Percentiles rank a stretch among this genome's conserved stretches.
Evolutionary conservation across 345 rosid species (phyloP).

Genomic region (Syzygium grande): DNA sequence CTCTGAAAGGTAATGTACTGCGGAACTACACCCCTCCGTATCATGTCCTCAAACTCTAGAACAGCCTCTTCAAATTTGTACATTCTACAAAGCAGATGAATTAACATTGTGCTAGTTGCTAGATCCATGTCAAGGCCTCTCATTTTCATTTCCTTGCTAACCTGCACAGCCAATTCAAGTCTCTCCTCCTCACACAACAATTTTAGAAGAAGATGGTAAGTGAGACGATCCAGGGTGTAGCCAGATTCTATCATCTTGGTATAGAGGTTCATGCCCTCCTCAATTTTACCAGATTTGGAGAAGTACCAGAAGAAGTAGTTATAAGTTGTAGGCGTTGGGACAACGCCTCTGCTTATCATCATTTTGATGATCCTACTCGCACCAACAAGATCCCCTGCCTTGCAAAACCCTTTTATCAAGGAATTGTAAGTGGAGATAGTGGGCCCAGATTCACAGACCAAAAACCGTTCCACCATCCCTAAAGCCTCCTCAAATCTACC

Average conservation of each 20-base stretch:
- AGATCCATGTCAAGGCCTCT: constrained; percentile 70
- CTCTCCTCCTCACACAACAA: constrained; percentile 72
- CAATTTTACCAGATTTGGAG: constrained; percentile 43
- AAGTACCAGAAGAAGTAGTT: constrained; percentile 73
- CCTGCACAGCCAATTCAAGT: constrained; percentile 55
- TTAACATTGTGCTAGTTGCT: constrained; percentile 54
- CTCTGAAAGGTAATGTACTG: constrained; percentile 66
- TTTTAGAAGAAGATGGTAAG: constrained; percentile 76
- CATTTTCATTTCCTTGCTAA: constrained; percentile 68
- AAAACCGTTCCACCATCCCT: constrained; percentile 63
- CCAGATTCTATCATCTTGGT: constrained; percentile 74
- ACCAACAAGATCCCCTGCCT: constrained; percentile 58
- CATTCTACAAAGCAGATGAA: constrained; percentile 56
- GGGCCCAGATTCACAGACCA: constrained; percentile 60
- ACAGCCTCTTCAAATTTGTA: constrained; percentile 66
- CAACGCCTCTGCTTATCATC: constrained; percentile 62
- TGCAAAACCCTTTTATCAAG: constrained; percentile 66
- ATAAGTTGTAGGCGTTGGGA: constrained; percentile 67
- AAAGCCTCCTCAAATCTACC: constrained; percentile 63
- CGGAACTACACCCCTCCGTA: constrained; percentile 65
- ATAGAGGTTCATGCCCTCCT: constrained; percentile 72
- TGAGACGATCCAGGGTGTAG: constrained; percentile 51
- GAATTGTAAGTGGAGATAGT: constrained; percentile 71
- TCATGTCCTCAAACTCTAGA: constrained; percentile 53
- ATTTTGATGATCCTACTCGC: constrained; percentile 66